A percentile compares a stretch with the other conserved stretches of the same genome.
phyloP scores from a whole-genome alignment of 169 alveolate species.

The Plasmodium malariae region DNA sequence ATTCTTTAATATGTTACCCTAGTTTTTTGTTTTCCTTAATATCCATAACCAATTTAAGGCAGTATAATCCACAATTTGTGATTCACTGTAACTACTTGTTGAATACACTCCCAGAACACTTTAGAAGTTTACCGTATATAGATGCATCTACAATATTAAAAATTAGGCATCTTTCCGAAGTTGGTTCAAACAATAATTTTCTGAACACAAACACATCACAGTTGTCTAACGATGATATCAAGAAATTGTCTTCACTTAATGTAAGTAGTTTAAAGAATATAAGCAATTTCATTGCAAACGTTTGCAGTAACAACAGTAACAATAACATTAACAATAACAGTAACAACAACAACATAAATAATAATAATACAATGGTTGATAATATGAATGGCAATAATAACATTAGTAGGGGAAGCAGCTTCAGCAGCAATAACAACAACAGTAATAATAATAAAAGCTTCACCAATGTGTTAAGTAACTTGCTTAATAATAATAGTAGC shows the following conservation, averaged over 20 bases:
- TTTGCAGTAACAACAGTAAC: background rate
- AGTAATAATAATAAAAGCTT: background rate
- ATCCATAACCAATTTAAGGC: conserved; percentile 39
- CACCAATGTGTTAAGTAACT: conserved; percentile 7
- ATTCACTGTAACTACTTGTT: conserved; percentile 43
- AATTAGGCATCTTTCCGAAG: conserved; percentile 41
- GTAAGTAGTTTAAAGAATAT: conserved; percentile 25
- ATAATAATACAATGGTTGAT: background rate
- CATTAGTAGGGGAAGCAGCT: background rate
- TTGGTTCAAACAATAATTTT: conserved; percentile 24
- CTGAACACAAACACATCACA: conserved; percentile 12
- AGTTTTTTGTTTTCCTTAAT: conserved; percentile 80
- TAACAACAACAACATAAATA: background rate
- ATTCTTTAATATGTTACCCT: conserved; percentile 83
- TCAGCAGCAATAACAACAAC: conserved; percentile 11
- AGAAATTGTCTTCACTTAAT: conserved; percentile 8
- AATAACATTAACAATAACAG: conserved; percentile 5
- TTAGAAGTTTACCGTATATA: conserved; percentile 67
- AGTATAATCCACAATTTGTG: conserved; percentile 54
- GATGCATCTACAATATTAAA: conserved; percentile 67
- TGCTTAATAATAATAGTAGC: conserved; percentile 16
- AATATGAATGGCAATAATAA: conserved; percentile 21
- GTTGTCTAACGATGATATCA: conserved; percentile 26
- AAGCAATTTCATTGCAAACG: background rate
- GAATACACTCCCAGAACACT: conserved; percentile 53